phyloP scores from a whole-genome alignment of 148 eudicot genomes.

The Agrostemma githago region DNA sequence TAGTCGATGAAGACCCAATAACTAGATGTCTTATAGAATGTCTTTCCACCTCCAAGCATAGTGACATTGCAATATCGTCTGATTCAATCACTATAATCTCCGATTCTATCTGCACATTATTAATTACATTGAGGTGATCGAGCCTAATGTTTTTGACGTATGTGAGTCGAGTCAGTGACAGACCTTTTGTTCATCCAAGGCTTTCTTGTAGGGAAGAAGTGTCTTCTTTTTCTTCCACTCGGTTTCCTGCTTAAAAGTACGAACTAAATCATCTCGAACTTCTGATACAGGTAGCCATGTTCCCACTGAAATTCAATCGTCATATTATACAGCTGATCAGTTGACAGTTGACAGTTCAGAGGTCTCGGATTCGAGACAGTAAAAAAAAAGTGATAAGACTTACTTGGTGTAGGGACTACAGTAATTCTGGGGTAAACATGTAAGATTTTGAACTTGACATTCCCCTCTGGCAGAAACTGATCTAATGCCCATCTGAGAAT shows the following conservation, averaged over 20 bases:
- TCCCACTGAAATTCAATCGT: constrained; percentile 47
- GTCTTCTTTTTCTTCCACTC: constrained; percentile 59
- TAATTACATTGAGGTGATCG: not conserved
- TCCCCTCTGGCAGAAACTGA: constrained; percentile 51
- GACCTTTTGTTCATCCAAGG: constrained; percentile 50
- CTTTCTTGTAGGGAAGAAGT: constrained; percentile 50
- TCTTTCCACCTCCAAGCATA: constrained; percentile 35
- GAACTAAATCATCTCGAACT: constrained; percentile 62
- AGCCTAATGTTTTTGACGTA: not conserved
- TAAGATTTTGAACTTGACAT: constrained; percentile 55
- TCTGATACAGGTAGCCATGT: constrained; percentile 53
- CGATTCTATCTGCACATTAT: constrained; percentile 47
- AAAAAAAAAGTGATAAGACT: constrained; percentile 18
- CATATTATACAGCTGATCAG: constrained; percentile 4
- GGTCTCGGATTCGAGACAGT: not conserved
- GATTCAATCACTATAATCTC: constrained; percentile 70
- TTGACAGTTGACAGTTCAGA: not conserved
- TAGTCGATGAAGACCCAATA: constrained; percentile 62
- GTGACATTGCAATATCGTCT: constrained; percentile 52
- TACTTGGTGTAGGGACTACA: constrained; percentile 76
- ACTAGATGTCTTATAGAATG: constrained; percentile 56
- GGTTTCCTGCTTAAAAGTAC: constrained; percentile 48
- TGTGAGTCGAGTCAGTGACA: no score
- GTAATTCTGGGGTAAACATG: constrained; percentile 62
- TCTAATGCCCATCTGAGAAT: constrained; percentile 74